Evolutionary conservation across 257 asterid species (phyloP), one percentile per base, ranked within the genome.

Genomic region (Voacanga thouarsii): DNA sequence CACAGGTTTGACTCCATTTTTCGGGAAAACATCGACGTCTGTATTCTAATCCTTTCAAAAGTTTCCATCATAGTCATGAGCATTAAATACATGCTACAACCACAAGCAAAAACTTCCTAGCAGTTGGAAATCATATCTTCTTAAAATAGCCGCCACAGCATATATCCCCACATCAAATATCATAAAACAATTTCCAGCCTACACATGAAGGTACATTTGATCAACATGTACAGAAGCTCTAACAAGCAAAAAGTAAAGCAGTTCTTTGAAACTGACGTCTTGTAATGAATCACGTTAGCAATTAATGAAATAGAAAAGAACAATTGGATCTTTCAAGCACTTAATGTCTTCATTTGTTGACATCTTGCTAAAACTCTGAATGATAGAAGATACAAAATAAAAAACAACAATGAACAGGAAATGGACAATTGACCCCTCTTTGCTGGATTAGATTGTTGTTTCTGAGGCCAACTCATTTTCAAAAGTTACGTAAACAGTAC

Each of bases 371-470:
- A 49, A 61, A 6, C 12, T 64, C 39, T 37, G 23, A 33, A 33
- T 1, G 37, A 47, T 15, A 18, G 0, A 19, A 18, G 2, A 28
- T 16, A 19, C 15, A 43, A 47, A n/a, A 59, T 2, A 10, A 14
- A 39, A 66, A 61, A 75, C 23, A 18, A 44, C 71, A 26, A n/a
- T 7, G 76, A 33, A 51, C 44, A 50, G 12, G 30, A 44, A 44
- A 24, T 44, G 23, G 18, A 75, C 47, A 60, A 6, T 45, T 12
- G 1, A 49, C 49, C 12, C 21, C 37, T 77, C 33, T 26, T 65
- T 60, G 12, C 61, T 37, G 9, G 53, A 66, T 23, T 66, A 15
- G 14, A n/a, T 23, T 77, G 80, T 77, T 45, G 12, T 77, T 77
- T n/a, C 51, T 12, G 3, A 33, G 21, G 74, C 80, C 67, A 66